Percentiles rank a stretch among this genome's conserved stretches.
Evolutionary conservation across 371 early-diverging fungal species (phyloP).

Genomic region (Apophysomyces trapeziformis): DNA sequence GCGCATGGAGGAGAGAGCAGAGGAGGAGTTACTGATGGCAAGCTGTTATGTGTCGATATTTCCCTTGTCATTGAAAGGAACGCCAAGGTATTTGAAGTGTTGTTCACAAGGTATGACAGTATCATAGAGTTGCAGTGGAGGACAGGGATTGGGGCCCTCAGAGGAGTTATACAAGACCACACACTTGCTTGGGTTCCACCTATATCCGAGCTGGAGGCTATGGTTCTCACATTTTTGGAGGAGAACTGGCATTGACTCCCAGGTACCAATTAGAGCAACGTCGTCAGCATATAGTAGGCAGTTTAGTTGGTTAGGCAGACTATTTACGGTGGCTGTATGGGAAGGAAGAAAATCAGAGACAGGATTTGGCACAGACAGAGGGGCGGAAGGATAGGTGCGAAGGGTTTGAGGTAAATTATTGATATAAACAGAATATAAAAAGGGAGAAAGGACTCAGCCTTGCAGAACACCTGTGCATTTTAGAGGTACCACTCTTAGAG

Average conservation of each 20-base stretch:
- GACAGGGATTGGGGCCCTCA: neutral
- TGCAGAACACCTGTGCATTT: too few relatives aligned
- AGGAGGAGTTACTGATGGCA: neutral
- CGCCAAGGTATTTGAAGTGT: slow-evolving; percentile 14
- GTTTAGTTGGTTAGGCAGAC: too few relatives aligned
- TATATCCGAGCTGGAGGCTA: slow-evolving; percentile 24
- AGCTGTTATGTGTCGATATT: slow-evolving; percentile 11
- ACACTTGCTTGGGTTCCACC: slow-evolving; percentile 36
- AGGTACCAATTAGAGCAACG: slow-evolving; percentile 22
- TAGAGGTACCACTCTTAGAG: too few relatives aligned
- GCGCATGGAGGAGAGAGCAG: slow-evolving; percentile 7
- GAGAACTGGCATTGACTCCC: slow-evolving; percentile 4
- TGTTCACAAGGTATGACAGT: slow-evolving; percentile 2
- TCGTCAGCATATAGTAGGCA: slow-evolving; percentile 25
- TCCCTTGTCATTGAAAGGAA: slow-evolving; percentile 15
- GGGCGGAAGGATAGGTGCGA: slow-evolving; percentile 4
- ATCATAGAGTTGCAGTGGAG: slow-evolving; percentile 13
- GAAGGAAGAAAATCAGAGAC: too few relatives aligned
- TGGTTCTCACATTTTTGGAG: slow-evolving; percentile 15
- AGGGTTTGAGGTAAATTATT: too few relatives aligned
- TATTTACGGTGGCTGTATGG: too few relatives aligned
- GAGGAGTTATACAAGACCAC: slow-evolving; percentile 16
- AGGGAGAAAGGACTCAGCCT: too few relatives aligned
- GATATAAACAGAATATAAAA: too few relatives aligned
- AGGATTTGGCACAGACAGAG: too few relatives aligned